Base-by-base conservation (phyloP, 768 basidiomycete species). In the Naganishia kalamii region DNA sequence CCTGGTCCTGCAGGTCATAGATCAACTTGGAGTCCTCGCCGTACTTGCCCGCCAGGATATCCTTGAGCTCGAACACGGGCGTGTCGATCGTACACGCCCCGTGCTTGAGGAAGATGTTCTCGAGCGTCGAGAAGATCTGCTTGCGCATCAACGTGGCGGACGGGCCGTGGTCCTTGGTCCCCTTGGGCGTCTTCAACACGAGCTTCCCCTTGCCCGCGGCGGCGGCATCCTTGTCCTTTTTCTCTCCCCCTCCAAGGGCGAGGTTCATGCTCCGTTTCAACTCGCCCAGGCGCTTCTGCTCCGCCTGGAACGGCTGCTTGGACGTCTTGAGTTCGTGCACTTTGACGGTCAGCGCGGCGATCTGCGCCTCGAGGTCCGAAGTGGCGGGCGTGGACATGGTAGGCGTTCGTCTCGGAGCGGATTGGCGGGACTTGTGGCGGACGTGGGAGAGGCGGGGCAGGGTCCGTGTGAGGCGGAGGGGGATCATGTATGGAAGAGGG, bases 21-120 rank as follows among this genome's bases (percentile, higher is more conserved):
- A 99, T 98, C 70, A 98, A 86, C 77, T 98, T 99, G 41, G 86
- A 84, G 75, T 98, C 96, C 78, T 99, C 96, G 60, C 96, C 96
- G 70, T 98, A 79, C 79, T 99, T 99, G 66, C 91, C 94, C 0
- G 92, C 85, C 46, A 98, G 80, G 64, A 99, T 87, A 75, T 99
- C 96, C 78, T 93, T 93, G 67, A 94, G 86, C 80, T 98, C 96
- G 71, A 99, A 98, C 6, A 98, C 93, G 60, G 96, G 96, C 2
- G 96, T 99, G 79, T 99, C 96, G 62, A 99, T 89, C 67, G 89
- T 91, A 60, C 85, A 83, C 7, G 87, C 96, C 13, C 96, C 96
- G 73, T 88, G 94, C 6, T 86, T 84, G 49, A 89, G 85, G 79
- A 98, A 99, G 64, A 86, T 85, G 1, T 88, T 86, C 75, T 89